A percentile compares a stretch with the other conserved stretches of the same genome.
phyloP scores from a whole-genome alignment of 257 asterid species.

The Solanum ahanhuiri region DNA sequence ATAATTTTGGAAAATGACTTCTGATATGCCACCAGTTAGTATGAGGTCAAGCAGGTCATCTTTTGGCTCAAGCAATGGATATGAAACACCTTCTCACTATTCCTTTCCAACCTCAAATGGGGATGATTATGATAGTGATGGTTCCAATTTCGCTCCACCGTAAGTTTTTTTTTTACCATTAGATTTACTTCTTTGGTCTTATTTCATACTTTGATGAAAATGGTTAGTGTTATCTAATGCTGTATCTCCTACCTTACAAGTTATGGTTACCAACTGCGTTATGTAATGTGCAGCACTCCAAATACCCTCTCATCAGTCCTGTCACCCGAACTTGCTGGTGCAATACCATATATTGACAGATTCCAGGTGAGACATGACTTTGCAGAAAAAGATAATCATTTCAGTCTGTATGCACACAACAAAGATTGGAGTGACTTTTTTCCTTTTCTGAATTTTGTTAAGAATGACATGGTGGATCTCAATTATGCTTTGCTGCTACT shows the following conservation, averaged over 20 bases:
- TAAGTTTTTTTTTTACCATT: conserved; percentile 16
- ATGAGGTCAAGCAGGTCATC: conserved; percentile 80
- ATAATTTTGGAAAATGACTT: conserved; percentile 27
- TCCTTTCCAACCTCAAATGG: conserved; percentile 61
- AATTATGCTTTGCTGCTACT: neutral
- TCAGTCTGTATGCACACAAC: neutral
- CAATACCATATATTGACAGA: conserved; percentile 79
- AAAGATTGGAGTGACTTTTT: neutral
- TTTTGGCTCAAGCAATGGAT: conserved; percentile 80
- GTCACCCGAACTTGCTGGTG: conserved; percentile 92
- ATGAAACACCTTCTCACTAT: conserved; percentile 58
- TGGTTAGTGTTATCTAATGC: neutral
- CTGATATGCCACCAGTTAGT: conserved; percentile 47
- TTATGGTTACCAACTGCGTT: neutral
- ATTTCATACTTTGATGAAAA: neutral
- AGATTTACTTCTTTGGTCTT: neutral
- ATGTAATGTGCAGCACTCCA: conserved; percentile 61
- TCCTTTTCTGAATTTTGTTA: neutral
- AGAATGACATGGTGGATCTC: neutral
- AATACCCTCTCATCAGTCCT: conserved; percentile 62
- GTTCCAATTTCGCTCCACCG: conserved; percentile 85
- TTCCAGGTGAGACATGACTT: conserved; percentile 55
- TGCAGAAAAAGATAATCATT: neutral
- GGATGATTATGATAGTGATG: conserved; percentile 94
- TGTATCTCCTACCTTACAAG: conserved; percentile 5